Base-by-base conservation (phyloP, 2,329 filamentous ascomycete species). In the Westerdykella sp. region DNA sequence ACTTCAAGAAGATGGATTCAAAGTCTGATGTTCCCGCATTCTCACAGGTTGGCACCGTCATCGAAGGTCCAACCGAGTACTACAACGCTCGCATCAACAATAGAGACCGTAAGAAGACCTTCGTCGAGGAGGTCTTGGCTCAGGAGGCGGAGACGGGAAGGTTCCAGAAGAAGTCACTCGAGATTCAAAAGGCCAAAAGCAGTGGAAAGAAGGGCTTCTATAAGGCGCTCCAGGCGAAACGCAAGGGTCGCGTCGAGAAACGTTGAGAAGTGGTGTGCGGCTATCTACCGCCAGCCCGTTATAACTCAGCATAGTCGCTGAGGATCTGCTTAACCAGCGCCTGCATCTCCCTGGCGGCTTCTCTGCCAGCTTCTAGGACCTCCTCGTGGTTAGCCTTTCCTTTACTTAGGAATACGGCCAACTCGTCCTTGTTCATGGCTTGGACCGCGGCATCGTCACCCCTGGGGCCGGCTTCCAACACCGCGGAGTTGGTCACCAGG, bases 201-300 rank as follows among this genome's bases (percentile, higher is more conserved):
- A 95, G 87, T 56, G 93, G 93, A 41, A 94, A 88, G 73, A 96
- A 91, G 69, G 82, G 79, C 1, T 85, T 87, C 58, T 97, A 96
- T 74, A 91, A 91, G 63, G 84, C 83, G 43, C 67, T 95, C 53
- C 80, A 85, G 61, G 73, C 73, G 39, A 77, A 80, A 65, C 71
- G 79, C 48, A 72, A 65, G 38, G 56, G 62, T 41, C 58, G 56
- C 37, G 51, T 65, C 22, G 48, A 54, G 37, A 67, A 67, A 46
- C 57, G 62, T 45, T 67, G 63, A 67, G 7, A 28, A 28, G 25
- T 12, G 7, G 11, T 28, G 7, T 7, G 25, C 25, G 11, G 25
- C 9, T 28, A 28, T 9, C 25, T 28, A 28, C 25, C 25, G n/a
- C 23, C 25, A 28, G 9, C 25, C 9, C n/a, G n/a, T n/a, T 38